These are phyloP conservation scores for Ilex asprella DNA, from an alignment of 257 asterid species.

Conservation along the genomic window DNA sequence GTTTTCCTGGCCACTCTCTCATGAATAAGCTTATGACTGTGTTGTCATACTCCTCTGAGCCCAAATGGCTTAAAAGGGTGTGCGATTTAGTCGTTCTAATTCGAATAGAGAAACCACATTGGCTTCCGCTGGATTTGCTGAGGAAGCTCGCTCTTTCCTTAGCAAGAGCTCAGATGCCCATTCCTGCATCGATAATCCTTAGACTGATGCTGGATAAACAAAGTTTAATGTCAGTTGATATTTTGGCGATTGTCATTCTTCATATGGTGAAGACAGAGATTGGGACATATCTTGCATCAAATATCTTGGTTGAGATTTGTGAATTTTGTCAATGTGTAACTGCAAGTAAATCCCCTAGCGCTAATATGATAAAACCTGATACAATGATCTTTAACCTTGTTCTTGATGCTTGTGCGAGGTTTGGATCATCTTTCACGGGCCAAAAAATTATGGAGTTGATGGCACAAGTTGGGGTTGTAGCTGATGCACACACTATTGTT, in stretches of 20 bases:
- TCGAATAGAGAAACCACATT: slow-evolving; percentile 42
- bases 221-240: slow-evolving; percentile 40
- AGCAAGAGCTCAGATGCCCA: slow-evolving; percentile 71
- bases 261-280: slow-evolving; percentile 70
- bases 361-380: slow-evolving; percentile 41
- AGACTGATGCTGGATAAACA: slow-evolving; percentile 52
- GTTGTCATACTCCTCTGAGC: slow-evolving; percentile 55
- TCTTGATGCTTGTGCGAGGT: slow-evolving; percentile 73
- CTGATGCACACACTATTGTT: slow-evolving; percentile 64
- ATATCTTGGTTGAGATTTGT: slow-evolving; percentile 59
- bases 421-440: slow-evolving; percentile 54
- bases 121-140: slow-evolving; percentile 38
- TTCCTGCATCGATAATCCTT: slow-evolving; percentile 42
- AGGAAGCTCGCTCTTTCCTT: slow-evolving; percentile 60
- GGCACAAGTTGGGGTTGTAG: slow-evolving; percentile 57
- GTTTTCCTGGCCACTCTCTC: slow-evolving; percentile 50
- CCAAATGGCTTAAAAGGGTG: slow-evolving; percentile 58
- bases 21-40: slow-evolving; percentile 44
- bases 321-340: slow-evolving; percentile 19
- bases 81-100: slow-evolving; percentile 41
- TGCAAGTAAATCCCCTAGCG: slow-evolving; percentile 27
- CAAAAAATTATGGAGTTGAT: slow-evolving; percentile 66
- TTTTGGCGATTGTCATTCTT: slow-evolving; percentile 38
- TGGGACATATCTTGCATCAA: slow-evolving; percentile 58
- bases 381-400: slow-evolving; percentile 61